Evolutionary conservation across 1,284 basidiomycete species (phyloP).

Genomic region (Wolfiporia cocos): DNA sequence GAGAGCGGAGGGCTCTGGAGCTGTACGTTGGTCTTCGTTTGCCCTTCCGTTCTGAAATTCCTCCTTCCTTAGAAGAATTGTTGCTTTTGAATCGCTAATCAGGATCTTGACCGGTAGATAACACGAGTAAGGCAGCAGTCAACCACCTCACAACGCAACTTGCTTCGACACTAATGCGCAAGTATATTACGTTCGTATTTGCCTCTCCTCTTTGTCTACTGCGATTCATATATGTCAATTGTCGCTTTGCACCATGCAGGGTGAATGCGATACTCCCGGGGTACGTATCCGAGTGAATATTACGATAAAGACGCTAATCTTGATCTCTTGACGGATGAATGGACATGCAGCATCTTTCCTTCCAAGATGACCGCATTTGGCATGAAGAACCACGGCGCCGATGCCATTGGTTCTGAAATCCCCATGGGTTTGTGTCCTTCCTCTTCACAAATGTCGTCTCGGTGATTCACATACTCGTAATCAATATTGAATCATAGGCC

Average conservation of each 20-base stretch:
- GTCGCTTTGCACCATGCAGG: conserved; percentile 28
- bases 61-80: background rate
- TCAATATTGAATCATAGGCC: conserved; percentile 36
- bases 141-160: conserved; percentile 79
- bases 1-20: conserved; percentile 73
- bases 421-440: conserved; percentile 49
- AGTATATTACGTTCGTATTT: conserved; percentile 55
- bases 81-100: background rate
- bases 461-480: background rate
- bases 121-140: conserved; percentile 77
- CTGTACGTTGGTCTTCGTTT: conserved; percentile 44
- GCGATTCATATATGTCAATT: background rate
- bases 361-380: conserved; percentile 85
- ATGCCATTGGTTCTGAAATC: conserved; percentile 44
- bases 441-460: background rate
- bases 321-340: too few relatives aligned
- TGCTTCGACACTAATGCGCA: conserved; percentile 60
- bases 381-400: conserved; percentile 51
- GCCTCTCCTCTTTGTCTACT: background rate
- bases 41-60: background rate
- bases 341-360: conserved; percentile 71
- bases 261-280: conserved; percentile 87
- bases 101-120: conserved; percentile 37
- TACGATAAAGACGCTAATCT: too few relatives aligned
- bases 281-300: too few relatives aligned